phyloP scores from a whole-genome alignment of 352 stramenopile species.

The Phytopythium montanum region DNA sequence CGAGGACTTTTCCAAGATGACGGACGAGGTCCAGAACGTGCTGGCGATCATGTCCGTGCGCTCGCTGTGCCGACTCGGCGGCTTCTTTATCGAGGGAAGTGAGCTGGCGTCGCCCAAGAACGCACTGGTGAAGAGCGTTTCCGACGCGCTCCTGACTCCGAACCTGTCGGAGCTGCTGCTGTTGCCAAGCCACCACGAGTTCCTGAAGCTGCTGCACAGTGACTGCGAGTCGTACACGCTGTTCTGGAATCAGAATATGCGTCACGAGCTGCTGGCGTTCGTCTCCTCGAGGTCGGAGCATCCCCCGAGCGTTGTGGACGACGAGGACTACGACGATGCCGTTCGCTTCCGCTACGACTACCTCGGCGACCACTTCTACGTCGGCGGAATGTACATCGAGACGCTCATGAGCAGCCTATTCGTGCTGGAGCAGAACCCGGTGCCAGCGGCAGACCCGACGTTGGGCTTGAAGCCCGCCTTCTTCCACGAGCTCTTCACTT shows the following conservation, averaged over 20 bases:
- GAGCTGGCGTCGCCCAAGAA: constrained; percentile 47
- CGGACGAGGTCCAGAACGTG: constrained; percentile 61
- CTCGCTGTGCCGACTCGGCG: constrained; percentile 63
- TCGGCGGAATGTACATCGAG: constrained; percentile 73
- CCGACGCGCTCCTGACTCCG: constrained; percentile 65
- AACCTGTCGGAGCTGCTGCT: constrained; percentile 61
- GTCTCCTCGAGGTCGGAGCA: constrained; percentile 33
- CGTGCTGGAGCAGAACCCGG: constrained; percentile 52
- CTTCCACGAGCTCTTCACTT: constrained; percentile 69
- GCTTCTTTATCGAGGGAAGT: constrained; percentile 48
- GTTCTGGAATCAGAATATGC: constrained; percentile 81
- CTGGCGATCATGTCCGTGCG: constrained; percentile 68
- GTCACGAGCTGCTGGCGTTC: constrained; percentile 54
- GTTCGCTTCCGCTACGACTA: constrained; percentile 70
- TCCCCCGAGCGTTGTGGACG: constrained; percentile 24
- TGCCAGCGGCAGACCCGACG: constrained; percentile 31
- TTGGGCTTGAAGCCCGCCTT: constrained; percentile 66
- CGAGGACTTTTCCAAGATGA: constrained; percentile 38
- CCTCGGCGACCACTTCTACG: constrained; percentile 53
- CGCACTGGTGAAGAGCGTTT: constrained; percentile 31
- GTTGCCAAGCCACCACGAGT: constrained; percentile 73
- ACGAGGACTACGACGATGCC: constrained; percentile 46
- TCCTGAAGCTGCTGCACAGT: constrained; percentile 75
- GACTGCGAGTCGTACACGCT: constrained; percentile 80
- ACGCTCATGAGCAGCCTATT: constrained; percentile 70